Conservation (phyloP, 2,329 filamentous ascomycete species). For the Hymenoscyphus scutula region DNA sequence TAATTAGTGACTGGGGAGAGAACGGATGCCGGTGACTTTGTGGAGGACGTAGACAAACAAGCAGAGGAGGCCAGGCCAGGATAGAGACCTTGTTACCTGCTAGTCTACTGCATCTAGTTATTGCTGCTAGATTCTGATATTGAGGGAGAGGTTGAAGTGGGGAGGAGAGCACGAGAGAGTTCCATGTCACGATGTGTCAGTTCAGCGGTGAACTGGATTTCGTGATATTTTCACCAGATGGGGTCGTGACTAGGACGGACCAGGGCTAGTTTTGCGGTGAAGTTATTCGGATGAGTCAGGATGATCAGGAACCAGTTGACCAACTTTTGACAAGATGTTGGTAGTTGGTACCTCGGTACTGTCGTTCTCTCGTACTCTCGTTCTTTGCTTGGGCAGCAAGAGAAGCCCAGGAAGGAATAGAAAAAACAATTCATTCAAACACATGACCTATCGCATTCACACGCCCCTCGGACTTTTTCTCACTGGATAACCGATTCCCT, state of each 20-base stretch:
- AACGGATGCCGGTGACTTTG: no score
- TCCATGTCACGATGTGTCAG: not conserved
- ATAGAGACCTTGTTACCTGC: not conserved
- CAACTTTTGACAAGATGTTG: not conserved
- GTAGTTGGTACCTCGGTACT: no score
- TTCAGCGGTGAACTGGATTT: constrained; percentile 1
- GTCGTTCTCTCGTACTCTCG: not conserved
- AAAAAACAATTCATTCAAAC: not conserved
- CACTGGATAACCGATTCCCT: not conserved
- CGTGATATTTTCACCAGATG: not conserved
- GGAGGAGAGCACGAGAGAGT: not conserved
- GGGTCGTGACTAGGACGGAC: not conserved
- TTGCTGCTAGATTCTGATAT: not conserved
- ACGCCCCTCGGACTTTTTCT: not conserved
- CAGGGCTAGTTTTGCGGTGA: not conserved
- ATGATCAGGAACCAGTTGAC: not conserved
- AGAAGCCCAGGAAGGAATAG: no score
- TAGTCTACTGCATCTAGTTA: not conserved
- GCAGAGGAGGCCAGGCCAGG: not conserved
- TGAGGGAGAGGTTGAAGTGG: not conserved
- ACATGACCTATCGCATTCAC: not conserved
- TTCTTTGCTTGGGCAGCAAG: constrained; percentile 1
- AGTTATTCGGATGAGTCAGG: not conserved
- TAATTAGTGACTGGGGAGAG: no score
- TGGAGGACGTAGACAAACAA: no score